phyloP scores from a whole-genome alignment of 2,329 filamentous ascomycete genomes.

The Juglanconis sp. region DNA sequence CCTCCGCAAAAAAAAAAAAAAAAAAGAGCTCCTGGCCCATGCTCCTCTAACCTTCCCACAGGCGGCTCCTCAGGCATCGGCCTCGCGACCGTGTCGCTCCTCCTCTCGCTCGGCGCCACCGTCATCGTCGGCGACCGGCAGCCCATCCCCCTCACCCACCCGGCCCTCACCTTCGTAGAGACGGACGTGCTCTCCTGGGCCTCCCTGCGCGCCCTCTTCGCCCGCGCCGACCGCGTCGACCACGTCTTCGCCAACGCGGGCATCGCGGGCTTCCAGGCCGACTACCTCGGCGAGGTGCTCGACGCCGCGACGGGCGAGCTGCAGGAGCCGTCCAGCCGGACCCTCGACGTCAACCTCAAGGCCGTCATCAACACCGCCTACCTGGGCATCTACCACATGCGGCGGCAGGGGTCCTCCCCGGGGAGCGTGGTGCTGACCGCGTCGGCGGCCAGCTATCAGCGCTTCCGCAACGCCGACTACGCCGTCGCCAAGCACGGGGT shows the following conservation, averaged over 20 bases:
- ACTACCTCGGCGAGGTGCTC: neutral
- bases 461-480: neutral
- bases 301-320: neutral
- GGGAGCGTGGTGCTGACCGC: neutral
- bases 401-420: neutral
- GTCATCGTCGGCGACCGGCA: neutral
- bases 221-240: neutral
- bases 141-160: neutral
- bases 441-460: neutral
- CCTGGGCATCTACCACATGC: constrained; percentile 1
- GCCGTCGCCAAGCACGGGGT: neutral
- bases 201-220: neutral
- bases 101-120: constrained; percentile 2
- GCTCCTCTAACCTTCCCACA: neutral
- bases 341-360: constrained; percentile 2
- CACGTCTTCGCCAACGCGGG: constrained; percentile 8
- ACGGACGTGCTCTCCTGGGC: neutral
- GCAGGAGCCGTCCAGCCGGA: neutral
- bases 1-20: neutral
- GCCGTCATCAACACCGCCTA: constrained; percentile 3
- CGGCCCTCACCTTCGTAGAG: neutral
- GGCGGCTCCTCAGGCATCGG: constrained; percentile 4
- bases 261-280: neutral
- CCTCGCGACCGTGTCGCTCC: neutral
- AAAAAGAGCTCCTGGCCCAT: no score